Evolutionary conservation across 371 early-diverging fungal species (phyloP), one percentile per base, ranked within the genome.

Genomic region (Sporodiniella umbellata): DNA sequence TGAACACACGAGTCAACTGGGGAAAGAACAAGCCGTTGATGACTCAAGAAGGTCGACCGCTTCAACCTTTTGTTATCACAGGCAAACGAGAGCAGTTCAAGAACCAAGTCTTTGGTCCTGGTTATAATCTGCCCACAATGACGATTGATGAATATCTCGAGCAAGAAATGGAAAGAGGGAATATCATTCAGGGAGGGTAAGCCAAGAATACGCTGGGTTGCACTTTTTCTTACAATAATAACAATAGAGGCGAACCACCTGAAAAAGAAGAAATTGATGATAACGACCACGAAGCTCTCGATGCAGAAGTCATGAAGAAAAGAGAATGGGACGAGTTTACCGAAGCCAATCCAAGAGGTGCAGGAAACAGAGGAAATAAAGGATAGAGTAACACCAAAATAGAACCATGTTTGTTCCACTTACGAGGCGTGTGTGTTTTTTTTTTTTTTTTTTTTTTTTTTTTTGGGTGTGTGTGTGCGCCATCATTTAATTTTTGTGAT

Each of bases 71-170:
- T 76, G 80, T 92, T 23, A 82, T 98, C 28, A 90, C 90, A 2
- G 89, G 78, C 52, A 70, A 89, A 51, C 79, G 92, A 11, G 77
- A 87, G 51, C 80, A 82, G 38, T 57, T 95, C 35, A 78, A 70
- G 54, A 75, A 91, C 33, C 77, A 82, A 21, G 97, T 96, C 8
- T 98, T 98, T 66, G 58, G 90, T 8, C 94, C 92, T 0, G 84
- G 91, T 1, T 87, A 90, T 66, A 87, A 83, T 26, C 64, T 98
- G 48, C 99, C 99, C 2, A 97, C 98, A 4, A 98, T 97, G 98
- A 79, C 94, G 0, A 86, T 98, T 47, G 99, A 98, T 40, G 89
- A 98, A 68, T 98, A 94, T 54, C 59, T 98, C 45, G 79, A 91
- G 43, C 82, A 84, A 56, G 96, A 98, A 68, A 74, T 72, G 55